Percentiles rank a stretch among this genome's conserved stretches.
These are phyloP conservation scores for Umbellularia californica DNA, from an alignment of 164 flowering plant genomes.

Conservation along the genomic window DNA sequence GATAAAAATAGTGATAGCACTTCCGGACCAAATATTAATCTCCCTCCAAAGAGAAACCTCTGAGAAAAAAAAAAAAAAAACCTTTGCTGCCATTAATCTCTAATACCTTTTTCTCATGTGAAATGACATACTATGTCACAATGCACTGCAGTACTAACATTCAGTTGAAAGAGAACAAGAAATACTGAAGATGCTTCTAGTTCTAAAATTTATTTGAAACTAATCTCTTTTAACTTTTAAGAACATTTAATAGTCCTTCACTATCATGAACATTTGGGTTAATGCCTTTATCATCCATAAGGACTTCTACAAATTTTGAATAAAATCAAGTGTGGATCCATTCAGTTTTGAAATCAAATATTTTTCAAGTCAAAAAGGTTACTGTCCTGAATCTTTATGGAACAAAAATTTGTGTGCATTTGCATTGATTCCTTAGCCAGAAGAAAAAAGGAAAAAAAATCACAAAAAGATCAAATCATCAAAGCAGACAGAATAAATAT, in stretches of 20 bases:
- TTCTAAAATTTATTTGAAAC: no score
- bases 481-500: no score
- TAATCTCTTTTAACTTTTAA: no score
- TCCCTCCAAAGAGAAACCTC: slow-evolving; percentile 84
- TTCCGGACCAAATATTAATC: slow-evolving; percentile 92
- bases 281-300: neutral
- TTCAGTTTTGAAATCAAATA: no score
- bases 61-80: slow-evolving; percentile 23
- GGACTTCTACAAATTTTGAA: neutral
- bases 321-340: neutral
- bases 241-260: neutral
- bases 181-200: neutral
- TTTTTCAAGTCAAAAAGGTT: no score
- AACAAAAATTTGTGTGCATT: no score
- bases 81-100: neutral
- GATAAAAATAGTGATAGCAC: slow-evolving; percentile 62
- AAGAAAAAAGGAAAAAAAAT: no score
- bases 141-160: neutral
- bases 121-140: neutral
- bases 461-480: no score
- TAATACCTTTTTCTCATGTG: neutral
- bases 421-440: no score
- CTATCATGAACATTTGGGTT: neutral
- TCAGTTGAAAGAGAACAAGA: neutral
- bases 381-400: no score